Evolutionary conservation across 345 rosid genomes (phyloP), one percentile per base, ranked within the genome.

Genomic region (Diplotaxis tenuifolia): DNA sequence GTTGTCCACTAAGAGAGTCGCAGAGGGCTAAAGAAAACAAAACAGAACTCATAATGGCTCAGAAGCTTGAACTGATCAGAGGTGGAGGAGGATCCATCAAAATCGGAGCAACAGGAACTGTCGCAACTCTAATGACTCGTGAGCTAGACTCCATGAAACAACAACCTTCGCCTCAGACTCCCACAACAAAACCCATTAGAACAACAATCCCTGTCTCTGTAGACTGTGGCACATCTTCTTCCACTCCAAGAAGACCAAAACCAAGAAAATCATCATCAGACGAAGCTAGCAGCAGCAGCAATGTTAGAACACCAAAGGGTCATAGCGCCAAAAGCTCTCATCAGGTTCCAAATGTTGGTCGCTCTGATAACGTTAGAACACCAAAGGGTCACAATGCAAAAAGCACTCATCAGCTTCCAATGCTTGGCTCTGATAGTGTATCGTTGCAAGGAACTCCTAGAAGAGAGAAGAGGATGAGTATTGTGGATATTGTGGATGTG

Each of bases 81-180:
- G 88, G 89, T 19, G 93, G 91, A 67, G 97, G 96, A 75, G 99
- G 96, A 74, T 86, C 97, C 18, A 83, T 92, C 78, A 87, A 76
- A 80, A 82, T 95, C 19, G 99, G 99, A 58, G 79, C 97, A 4
- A 92, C 87, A 1, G 97, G 99, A 71, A 90, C 93, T 53, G 84
- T 95, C 21, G 75, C 93, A 67, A 75, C 93, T 70, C 80, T 95
- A 65, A 90, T 95, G 88, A 84, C 91, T 9, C 86, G 85, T 71
- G 99, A 95, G 83, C 76, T 95, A 72, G 96, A 92, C 76, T 79
- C 85, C 40, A 55, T 81, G 78, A 67, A 72, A 28, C 86, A 83
- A 67, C 19, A 83, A 64, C 20, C 93, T 59, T 75, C 83, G 1
- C 84, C 89, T 3, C 78, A 82, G 49, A 69, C 82, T 9, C 83